Evolutionary conservation across 257 asterid species (phyloP).

Genomic region (Solanum tarijense): DNA sequence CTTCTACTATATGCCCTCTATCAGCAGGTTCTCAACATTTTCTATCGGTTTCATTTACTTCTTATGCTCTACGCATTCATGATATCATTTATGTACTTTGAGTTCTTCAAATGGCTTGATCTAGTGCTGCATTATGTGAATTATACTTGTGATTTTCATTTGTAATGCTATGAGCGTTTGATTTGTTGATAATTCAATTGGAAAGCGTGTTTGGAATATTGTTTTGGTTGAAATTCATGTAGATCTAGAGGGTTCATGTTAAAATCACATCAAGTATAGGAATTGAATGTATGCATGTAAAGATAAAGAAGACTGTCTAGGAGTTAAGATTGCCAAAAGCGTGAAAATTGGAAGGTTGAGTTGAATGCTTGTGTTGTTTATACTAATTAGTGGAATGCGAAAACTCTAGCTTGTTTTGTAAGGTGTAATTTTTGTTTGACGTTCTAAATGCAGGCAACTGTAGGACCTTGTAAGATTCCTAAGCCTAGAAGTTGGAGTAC

Average conservation of each 20-base stretch:
- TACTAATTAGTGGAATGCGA: neutral
- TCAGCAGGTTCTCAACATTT: slow-evolving; percentile 53
- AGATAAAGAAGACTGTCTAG: neutral
- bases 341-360: neutral
- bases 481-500: slow-evolving; percentile 98
- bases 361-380: neutral
- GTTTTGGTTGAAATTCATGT: neutral
- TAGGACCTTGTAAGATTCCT: slow-evolving; percentile 86
- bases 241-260: neutral
- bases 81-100: neutral
- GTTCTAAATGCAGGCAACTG: slow-evolving; percentile 54
- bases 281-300: neutral
- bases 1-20: slow-evolving; percentile 83
- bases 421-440: neutral
- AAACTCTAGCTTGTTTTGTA: neutral
- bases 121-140: neutral
- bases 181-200: neutral
- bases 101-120: slow-evolving; percentile 2
- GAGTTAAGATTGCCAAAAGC: neutral
- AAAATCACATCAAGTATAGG: neutral
- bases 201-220: neutral
- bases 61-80: neutral
- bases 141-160: neutral
- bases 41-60: neutral
- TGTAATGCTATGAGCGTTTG: neutral